Conservation (phyloP, 2,329 filamentous ascomycete genomes). For the Nemania serpens region DNA sequence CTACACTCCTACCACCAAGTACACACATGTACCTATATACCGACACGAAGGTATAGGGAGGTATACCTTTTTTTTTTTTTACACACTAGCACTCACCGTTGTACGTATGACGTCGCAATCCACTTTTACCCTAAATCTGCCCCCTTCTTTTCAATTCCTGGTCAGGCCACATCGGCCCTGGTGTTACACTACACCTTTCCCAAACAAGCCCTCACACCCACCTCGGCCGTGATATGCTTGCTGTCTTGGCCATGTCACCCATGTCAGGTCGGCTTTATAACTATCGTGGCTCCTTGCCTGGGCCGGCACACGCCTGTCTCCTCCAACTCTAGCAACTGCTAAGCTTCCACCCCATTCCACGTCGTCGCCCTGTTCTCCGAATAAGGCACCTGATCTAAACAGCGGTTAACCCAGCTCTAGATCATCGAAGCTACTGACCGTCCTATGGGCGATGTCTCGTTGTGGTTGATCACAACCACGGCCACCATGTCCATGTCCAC, state of each 20-base stretch:
- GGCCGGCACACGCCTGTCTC: background rate
- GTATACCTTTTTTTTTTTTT: background rate
- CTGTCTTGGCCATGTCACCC: background rate
- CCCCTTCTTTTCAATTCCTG: slow-evolving; percentile 24
- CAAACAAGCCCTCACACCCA: slow-evolving; percentile 9
- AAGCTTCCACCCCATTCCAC: background rate
- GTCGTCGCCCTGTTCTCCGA: background rate
- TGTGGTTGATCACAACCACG: slow-evolving; percentile 14
- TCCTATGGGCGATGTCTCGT: background rate
- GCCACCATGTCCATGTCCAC: slow-evolving; percentile 6
- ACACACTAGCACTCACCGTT: background rate
- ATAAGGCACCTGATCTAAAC: background rate
- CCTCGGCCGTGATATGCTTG: background rate
- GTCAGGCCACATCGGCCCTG: background rate
- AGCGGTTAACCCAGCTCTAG: background rate
- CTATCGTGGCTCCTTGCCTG: slow-evolving; percentile 2
- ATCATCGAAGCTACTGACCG: background rate
- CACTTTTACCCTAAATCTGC: slow-evolving; percentile 12
- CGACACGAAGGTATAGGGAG: too few relatives aligned
- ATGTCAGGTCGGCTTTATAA: background rate
- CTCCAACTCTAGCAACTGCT: background rate
- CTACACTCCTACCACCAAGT: background rate
- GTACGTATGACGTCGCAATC: slow-evolving; percentile 38
- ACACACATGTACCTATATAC: too few relatives aligned
- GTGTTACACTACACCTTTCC: slow-evolving; percentile 10